Percentiles rank a stretch among this genome's conserved stretches.
Conservation (phyloP, 768 basidiomycete species). For the Rhizopogon vinicolor region DNA sequence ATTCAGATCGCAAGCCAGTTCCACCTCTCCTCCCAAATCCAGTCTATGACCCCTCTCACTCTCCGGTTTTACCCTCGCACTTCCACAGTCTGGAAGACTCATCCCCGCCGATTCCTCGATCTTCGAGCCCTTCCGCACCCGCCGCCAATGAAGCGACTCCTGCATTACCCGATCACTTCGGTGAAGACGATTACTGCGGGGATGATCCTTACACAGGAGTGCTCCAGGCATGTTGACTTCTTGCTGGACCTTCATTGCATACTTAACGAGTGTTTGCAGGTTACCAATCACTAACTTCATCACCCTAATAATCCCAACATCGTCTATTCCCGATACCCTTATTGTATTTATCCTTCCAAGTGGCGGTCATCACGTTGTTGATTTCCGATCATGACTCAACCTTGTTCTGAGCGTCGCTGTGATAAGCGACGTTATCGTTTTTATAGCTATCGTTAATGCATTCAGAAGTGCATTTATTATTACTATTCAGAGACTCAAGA, state of each 20-base stretch:
- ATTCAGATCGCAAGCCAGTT: conserved; percentile 29
- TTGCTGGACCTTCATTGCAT: neutral
- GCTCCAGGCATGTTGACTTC: conserved; percentile 7
- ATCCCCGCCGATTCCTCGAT: neutral
- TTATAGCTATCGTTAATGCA: neutral
- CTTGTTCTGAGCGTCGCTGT: conserved; percentile 12
- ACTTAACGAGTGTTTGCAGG: neutral
- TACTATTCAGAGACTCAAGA: conserved; percentile 3
- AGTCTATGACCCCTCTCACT: conserved; percentile 16
- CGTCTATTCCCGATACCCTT: neutral
- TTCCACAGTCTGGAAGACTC: conserved; percentile 6
- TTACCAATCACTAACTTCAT: neutral
- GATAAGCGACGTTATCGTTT: conserved; percentile 1
- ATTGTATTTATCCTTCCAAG: neutral
- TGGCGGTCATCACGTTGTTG: neutral
- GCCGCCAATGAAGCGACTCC: neutral
- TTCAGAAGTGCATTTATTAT: conserved; percentile 10
- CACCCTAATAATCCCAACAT: neutral
- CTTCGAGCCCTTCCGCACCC: neutral
- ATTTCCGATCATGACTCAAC: neutral
- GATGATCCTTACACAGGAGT: conserved; percentile 3
- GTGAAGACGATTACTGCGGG: neutral
- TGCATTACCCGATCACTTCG: conserved; percentile 3
- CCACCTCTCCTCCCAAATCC: conserved; percentile 21
- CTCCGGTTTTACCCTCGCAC: conserved; percentile 19